Conservation (phyloP, 129 eudicot genomes). For the Centrapalus pauciflorus region DNA sequence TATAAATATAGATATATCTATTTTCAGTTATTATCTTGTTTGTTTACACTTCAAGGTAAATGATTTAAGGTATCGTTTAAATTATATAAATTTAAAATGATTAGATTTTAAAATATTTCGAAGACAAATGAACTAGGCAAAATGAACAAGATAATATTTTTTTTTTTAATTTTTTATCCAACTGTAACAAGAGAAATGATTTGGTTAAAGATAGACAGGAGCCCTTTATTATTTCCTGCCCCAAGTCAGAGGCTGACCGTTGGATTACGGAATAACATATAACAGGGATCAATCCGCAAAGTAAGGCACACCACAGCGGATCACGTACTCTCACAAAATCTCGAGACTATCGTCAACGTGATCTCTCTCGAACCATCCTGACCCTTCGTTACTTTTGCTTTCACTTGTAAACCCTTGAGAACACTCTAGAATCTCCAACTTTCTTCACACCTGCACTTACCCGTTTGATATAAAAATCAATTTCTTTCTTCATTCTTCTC, state of each 20-base stretch:
- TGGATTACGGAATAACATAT: conserved; percentile 5
- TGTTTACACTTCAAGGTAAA: no score
- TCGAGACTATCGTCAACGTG: conserved; percentile 29
- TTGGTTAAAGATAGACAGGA: no score
- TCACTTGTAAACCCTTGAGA: conserved; percentile 32
- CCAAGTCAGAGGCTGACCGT: neutral
- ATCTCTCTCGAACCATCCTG: conserved; percentile 51
- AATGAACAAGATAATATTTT: no score
- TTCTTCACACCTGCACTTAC: neutral
- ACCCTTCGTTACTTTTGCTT: conserved; percentile 24
- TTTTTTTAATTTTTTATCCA: no score
- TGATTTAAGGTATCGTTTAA: no score
- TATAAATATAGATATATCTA: no score
- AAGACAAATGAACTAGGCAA: no score
- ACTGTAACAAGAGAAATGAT: no score
- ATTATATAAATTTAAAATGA: no score
- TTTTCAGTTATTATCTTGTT: no score
- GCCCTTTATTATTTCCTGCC: no score
- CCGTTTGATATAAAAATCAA: neutral
- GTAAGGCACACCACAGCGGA: conserved; percentile 4
- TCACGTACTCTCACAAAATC: conserved; percentile 15
- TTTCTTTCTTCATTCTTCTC: neutral
- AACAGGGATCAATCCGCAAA: neutral
- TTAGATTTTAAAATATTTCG: no score
- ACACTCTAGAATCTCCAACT: conserved; percentile 53